Base-by-base conservation (phyloP, 768 basidiomycete genomes). In the Termitomyces sp. region DNA sequence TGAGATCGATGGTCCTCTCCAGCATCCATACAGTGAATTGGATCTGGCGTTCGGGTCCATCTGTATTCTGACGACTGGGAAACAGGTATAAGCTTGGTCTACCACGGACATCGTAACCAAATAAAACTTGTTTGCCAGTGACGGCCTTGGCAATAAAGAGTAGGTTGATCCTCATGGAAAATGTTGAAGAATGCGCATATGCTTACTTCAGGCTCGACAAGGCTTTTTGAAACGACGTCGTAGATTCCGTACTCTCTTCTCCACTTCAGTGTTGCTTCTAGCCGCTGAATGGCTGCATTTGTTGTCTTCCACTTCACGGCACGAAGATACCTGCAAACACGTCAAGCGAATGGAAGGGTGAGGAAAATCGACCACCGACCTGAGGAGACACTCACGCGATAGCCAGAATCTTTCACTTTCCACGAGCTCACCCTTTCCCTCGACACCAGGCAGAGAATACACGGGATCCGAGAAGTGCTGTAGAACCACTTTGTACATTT, bases 361-460 rank as follows among this genome's bases (percentile, higher is more conserved):
- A 52, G 11, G 6, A 42, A 17, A 5, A 26, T 17, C 4, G 41
- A 6, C 45, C n/a, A 60, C 71, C 33, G 58, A 86, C 78, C 91
- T 77, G 43, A 88, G 73, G 41, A 92, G 68, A 68, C 88, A 90
- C 60, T 92, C 91, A 64, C 79, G 78, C 2, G 87, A 86, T 70
- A 93, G 73, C 89, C 89, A 93, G 67, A 89, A 89, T 69, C 82
- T 82, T 66, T 93, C 91, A 35, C 74, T 78, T 33, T 89, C 88
- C 45, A 59, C 74, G 50, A 91, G 71, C 56, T 72, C 68, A 8
- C 77, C 73, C 2, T 78, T 73, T 42, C 75, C 69, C 9, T 72
- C 65, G 17, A 40, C 11, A n/a, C 69, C 75, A 3, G 86, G 81
- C 31, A 89, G 65, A 5, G 62, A 68, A 66, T 87, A 88, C 2